phyloP scores from a whole-genome alignment of 1,284 basidiomycete species.

The Cystobasidiaceae sp. region DNA sequence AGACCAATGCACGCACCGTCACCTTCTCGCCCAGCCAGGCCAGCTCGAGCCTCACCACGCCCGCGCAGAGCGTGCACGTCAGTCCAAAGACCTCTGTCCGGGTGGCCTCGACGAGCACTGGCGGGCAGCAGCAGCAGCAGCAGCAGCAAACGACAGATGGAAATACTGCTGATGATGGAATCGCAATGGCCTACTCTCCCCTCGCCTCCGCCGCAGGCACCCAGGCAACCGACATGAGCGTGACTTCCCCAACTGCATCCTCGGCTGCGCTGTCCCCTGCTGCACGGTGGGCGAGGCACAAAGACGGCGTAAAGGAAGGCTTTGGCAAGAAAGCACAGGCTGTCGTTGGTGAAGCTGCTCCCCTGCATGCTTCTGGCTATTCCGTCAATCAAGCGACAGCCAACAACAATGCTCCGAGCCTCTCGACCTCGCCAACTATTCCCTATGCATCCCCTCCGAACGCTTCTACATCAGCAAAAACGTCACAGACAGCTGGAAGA shows the following conservation, averaged over 20 bases:
- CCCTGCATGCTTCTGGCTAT: conserved; percentile 10
- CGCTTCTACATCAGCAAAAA: neutral
- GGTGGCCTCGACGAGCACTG: neutral
- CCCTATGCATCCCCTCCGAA: neutral
- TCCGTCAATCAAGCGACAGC: conserved; percentile 1
- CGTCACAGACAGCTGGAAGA: neutral
- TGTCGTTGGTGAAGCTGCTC: conserved; percentile 17
- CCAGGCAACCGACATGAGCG: neutral
- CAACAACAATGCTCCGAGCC: conserved; percentile 11
- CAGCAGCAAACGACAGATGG: neutral
- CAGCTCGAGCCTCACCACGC: neutral
- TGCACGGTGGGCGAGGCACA: conserved; percentile 16
- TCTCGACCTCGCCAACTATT: conserved; percentile 1
- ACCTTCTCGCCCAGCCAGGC: neutral
- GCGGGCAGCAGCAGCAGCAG: neutral
- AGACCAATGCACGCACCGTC: neutral
- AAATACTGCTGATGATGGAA: neutral
- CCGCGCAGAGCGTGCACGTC: neutral
- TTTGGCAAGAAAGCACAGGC: conserved; percentile 30
- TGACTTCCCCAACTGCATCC: conserved; percentile 2
- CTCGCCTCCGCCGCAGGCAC: neutral
- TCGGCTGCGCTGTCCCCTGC: conserved; percentile 13
- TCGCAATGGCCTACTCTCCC: conserved; percentile 1
- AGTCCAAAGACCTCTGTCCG: neutral
- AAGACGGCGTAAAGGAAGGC: conserved; percentile 17